Base-by-base conservation (phyloP, 306 rosid species). In the Potentilla sterilis region DNA sequence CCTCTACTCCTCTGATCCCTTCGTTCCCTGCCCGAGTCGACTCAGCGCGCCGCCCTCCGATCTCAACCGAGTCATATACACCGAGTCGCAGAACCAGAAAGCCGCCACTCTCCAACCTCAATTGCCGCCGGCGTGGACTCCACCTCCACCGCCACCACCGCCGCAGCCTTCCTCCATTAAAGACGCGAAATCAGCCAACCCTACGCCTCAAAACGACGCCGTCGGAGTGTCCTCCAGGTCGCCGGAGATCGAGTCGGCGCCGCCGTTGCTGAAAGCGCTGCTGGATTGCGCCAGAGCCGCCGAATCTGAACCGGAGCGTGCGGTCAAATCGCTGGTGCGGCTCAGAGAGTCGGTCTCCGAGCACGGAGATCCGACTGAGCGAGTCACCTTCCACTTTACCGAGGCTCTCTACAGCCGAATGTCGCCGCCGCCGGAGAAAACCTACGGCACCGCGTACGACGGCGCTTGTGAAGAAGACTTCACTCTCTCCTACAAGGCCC, bases 281-380 rank as follows among this genome's bases (percentile, higher is more conserved):
- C 81, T 90, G 0, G 89, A 96, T 9, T 92, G 93, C 76, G 97
- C 99, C 21, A 59, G 80, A 5, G 49, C 85, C 1, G 40, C 79
- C 0, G 90, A 89, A 67, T 77, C 85, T 15, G 84, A 87, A 67
- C 93, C 96, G 3, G 92, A 87, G 78, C 90, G 83, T 6, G 97
- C 98, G 0, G 64, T 72, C 6, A 89, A 90, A 52, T 75, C 89
- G 3, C 84, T 96, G 14, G 70, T 82, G 47, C 87, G 82, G 19
- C 82, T 96, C 5, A 72, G 72, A 2, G 92, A 89, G 68, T 86
- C 87, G 7, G 79, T 76, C 19, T 89, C 93, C 9, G 98, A 89
- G 44, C 88, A 83, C 12, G 99, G 99, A 51, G 93, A 84, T 86
- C 98, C 98, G 14, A 84, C 75, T 5, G 93, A 96, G 57, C 74